Evolutionary conservation across 805 yeast genomes (phyloP).

Genomic region (Sugiyamaella valdiviana): DNA sequence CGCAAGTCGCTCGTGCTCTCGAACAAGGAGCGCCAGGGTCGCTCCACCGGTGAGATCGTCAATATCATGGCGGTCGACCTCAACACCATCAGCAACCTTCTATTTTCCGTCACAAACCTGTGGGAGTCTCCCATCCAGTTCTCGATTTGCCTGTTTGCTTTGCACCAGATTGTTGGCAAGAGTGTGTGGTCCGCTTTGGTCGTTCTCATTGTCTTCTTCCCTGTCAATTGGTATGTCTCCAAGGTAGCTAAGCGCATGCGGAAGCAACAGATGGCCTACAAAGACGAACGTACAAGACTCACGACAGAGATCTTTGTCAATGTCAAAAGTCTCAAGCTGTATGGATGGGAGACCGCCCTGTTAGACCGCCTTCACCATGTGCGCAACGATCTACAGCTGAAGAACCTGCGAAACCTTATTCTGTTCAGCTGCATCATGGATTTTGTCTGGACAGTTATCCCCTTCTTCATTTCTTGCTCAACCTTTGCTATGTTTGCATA

Average conservation of each 20-base stretch:
- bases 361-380: conserved; percentile 65
- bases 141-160: conserved; percentile 61
- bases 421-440: conserved; percentile 60
- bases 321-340: conserved; percentile 84
- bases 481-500: conserved; percentile 79
- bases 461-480: conserved; percentile 80
- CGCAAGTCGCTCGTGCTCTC: conserved; percentile 66
- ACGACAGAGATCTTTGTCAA: conserved; percentile 82
- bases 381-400: conserved; percentile 81
- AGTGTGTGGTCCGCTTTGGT: conserved; percentile 93
- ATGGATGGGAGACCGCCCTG: conserved; percentile 94
- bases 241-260: conserved; percentile 66
- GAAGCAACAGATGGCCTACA: conserved; percentile 74
- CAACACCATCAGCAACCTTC: conserved; percentile 77
- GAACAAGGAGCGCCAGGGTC: conserved; percentile 52
- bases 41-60: conserved; percentile 88
- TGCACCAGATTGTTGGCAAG: conserved; percentile 68
- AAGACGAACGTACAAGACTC: conserved; percentile 86
- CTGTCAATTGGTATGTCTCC: conserved; percentile 67
- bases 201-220: conserved; percentile 70
- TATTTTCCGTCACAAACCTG: conserved; percentile 67
- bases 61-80: conserved; percentile 92
- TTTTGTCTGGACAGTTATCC: conserved; percentile 80
- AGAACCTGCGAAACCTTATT: conserved; percentile 69
- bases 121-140: conserved; percentile 96